Evolutionary conservation across 352 stramenopile species (phyloP).

Genomic region (Pythium inflatum): DNA sequence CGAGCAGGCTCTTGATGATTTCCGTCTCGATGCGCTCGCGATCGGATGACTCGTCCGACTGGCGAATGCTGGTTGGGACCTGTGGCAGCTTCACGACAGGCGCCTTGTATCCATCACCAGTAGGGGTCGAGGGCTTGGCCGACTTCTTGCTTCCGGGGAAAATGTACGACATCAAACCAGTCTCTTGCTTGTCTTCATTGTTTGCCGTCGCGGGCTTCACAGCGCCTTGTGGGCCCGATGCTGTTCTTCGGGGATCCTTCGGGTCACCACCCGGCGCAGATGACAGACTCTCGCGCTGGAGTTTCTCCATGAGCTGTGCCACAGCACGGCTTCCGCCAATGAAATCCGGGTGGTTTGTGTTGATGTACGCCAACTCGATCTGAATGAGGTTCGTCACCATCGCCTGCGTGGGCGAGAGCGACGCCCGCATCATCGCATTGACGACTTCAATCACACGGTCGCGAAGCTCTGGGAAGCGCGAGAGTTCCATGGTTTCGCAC

Average conservation of each 20-base stretch:
- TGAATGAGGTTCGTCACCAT: conserved; percentile 99
- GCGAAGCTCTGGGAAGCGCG: conserved; percentile 94
- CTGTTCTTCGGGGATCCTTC: conserved; percentile 56
- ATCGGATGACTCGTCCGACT: conserved; percentile 95
- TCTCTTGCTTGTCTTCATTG: conserved; percentile 63
- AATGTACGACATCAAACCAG: conserved; percentile 73
- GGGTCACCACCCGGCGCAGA: conserved; percentile 38
- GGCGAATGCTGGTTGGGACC: conserved; percentile 95
- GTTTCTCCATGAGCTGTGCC: conserved; percentile 95
- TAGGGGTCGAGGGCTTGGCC: conserved; percentile 17
- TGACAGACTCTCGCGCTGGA: conserved; percentile 84
- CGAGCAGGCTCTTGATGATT: conserved; percentile 97
- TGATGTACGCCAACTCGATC: conserved; percentile 99
- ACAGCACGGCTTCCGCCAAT: conserved; percentile 96
- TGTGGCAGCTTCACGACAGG: conserved; percentile 95
- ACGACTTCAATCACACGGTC: conserved; percentile 97
- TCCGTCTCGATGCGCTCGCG: conserved; percentile 97
- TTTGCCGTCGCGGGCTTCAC: conserved; percentile 12
- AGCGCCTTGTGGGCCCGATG: conserved; percentile 20
- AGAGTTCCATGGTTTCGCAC: conserved; percentile 96
- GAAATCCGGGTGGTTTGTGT: conserved; percentile 99
- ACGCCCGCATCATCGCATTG: conserved; percentile 85
- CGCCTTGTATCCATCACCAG: conserved; percentile 40
- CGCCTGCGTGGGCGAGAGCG: conserved; percentile 73
- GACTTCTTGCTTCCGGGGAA: conserved; percentile 70